A percentile compares a stretch with the other conserved stretches of the same genome.
Evolutionary conservation across 257 asterid genomes (phyloP).

Genomic region (Forsythia viridissima): DNA sequence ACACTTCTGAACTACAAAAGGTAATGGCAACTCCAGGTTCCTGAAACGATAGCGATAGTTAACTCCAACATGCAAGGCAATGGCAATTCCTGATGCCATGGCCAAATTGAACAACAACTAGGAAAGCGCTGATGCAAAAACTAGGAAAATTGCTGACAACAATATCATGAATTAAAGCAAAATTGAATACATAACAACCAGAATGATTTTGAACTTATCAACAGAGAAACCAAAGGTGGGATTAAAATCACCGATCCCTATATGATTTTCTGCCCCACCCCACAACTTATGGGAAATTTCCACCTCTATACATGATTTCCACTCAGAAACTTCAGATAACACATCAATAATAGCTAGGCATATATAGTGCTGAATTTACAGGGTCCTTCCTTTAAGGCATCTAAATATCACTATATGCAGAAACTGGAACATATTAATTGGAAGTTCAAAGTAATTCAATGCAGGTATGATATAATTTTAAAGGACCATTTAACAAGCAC

Average conservation of each 20-base stretch:
- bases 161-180: background rate
- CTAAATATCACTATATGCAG: background rate
- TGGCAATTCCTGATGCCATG: background rate
- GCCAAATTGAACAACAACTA: conserved; percentile 10
- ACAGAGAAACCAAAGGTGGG: background rate
- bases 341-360: background rate
- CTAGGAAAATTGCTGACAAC: background rate
- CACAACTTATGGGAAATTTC: background rate
- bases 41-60: background rate
- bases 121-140: background rate
- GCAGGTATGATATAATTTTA: background rate
- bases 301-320: too few species aligned
- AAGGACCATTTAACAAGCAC: background rate
- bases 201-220: background rate
- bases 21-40: background rate
- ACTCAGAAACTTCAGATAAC: background rate
- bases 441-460: background rate
- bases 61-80: background rate
- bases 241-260: background rate
- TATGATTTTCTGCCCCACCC: background rate
- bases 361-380: background rate
- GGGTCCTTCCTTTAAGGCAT: background rate
- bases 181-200: background rate
- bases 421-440: background rate
- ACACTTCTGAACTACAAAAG: background rate